Evolutionary conservation across 345 rosid genomes (phyloP).

Genomic region (Kernera saxatilis): DNA sequence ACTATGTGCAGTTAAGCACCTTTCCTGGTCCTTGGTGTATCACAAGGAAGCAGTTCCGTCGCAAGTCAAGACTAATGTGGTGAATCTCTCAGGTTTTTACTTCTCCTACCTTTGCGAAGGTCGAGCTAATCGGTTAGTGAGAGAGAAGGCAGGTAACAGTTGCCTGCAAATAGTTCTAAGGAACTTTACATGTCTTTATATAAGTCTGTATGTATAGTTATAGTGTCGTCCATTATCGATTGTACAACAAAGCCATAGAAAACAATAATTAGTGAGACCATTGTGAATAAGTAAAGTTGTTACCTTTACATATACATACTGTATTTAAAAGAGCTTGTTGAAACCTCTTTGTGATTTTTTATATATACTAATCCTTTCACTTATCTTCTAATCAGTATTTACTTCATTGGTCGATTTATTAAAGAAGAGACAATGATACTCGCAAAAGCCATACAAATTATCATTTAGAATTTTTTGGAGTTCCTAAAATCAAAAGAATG

Average conservation of each 20-base stretch:
- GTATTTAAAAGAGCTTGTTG: neutral
- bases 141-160: neutral
- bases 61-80: constrained; percentile 58
- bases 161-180: neutral
- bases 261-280: neutral
- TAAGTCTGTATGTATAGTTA: neutral
- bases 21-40: constrained; percentile 80
- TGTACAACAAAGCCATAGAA: neutral
- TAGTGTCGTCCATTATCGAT: neutral
- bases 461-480: neutral
- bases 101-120: neutral
- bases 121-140: neutral
- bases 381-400: neutral
- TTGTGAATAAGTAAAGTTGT: neutral
- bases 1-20: constrained; percentile 58
- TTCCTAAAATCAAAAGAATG: constrained; percentile 25
- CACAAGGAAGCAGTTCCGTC: constrained; percentile 65
- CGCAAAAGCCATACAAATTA: constrained; percentile 7
- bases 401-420: neutral
- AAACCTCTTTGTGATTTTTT: neutral
- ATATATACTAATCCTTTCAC: neutral
- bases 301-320: neutral
- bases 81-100: constrained; percentile 25
- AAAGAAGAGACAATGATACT: neutral
- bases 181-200: neutral